These are phyloP conservation scores for Syzygium aromaticum DNA, from an alignment of 345 rosid species.

Conservation along the genomic window DNA sequence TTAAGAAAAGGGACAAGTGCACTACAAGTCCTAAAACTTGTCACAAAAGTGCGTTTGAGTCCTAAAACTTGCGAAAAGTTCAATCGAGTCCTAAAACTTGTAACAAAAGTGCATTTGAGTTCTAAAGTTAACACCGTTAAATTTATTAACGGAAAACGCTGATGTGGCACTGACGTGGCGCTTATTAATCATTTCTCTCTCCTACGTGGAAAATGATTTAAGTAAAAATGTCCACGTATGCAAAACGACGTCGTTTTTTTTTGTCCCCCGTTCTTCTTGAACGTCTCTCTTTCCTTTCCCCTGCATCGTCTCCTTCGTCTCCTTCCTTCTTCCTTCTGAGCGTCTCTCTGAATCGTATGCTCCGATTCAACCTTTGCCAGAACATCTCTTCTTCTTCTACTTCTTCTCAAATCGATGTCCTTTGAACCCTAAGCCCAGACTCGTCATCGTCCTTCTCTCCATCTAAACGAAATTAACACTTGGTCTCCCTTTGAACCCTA, in stretches of 20 bases:
- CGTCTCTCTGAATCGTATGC: background rate
- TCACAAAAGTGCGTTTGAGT: no score
- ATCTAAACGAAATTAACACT: no score
- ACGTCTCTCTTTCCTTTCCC: background rate
- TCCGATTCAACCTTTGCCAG: background rate
- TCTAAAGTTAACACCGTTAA: no score
- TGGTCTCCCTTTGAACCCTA: no score
- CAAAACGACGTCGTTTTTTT: background rate
- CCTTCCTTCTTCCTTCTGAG: background rate
- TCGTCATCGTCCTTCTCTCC: background rate
- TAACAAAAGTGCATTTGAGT: no score
- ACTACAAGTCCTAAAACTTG: no score
- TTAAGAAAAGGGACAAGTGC: no score
- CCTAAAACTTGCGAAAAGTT: no score
- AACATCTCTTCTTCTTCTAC: background rate
- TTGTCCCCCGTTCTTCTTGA: background rate
- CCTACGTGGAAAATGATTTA: background rate
- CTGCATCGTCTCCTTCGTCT: fast-evolving
- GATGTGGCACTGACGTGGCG: background rate
- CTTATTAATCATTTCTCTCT: background rate
- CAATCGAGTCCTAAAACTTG: no score
- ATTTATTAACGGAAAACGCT: no score
- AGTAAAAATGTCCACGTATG: background rate
- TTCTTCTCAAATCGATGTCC: background rate
- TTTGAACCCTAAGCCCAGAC: background rate